Conservation (phyloP, 345 rosid genomes). For the Lumnitzera racemosa region DNA sequence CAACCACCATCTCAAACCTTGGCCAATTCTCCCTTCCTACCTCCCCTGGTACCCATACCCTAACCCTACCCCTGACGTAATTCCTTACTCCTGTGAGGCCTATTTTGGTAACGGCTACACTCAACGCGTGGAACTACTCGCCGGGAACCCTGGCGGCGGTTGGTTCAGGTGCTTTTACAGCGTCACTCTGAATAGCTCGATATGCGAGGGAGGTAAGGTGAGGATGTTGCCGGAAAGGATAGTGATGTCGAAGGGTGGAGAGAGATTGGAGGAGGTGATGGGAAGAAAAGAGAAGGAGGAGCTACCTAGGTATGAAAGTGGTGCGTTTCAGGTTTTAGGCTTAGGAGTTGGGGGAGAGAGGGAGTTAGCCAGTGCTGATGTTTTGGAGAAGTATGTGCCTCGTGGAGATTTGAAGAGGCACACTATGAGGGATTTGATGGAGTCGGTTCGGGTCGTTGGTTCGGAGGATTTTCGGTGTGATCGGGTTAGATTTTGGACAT, state of each 20-base stretch:
- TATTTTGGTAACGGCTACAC: conserved; percentile 81
- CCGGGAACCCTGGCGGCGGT: conserved; percentile 29
- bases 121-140: conserved; percentile 42
- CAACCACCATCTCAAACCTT: conserved; percentile 28
- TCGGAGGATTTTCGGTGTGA: conserved; percentile 33
- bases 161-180: conserved; percentile 81
- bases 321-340: conserved; percentile 59
- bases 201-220: conserved; percentile 78
- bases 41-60: conserved; percentile 64
- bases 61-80: conserved; percentile 8
- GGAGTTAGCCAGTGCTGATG: conserved; percentile 34
- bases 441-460: conserved; percentile 44
- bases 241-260: conserved; percentile 73
- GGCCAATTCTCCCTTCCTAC: conserved; percentile 88
- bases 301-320: conserved; percentile 55
- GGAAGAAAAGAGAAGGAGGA: conserved; percentile 75
- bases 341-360: conserved; percentile 3
- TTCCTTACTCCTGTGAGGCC: conserved; percentile 60
- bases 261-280: conserved; percentile 58
- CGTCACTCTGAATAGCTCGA: conserved; percentile 62
- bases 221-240: conserved; percentile 72
- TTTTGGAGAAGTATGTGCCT: conserved; percentile 43
- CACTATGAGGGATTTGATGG: conserved; percentile 55
- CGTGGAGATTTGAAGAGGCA: conserved; percentile 41
- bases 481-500: conserved; percentile 8